phyloP scores from a whole-genome alignment of 2,329 filamentous ascomycete genomes.

The Ophiostoma fasciatum region DNA sequence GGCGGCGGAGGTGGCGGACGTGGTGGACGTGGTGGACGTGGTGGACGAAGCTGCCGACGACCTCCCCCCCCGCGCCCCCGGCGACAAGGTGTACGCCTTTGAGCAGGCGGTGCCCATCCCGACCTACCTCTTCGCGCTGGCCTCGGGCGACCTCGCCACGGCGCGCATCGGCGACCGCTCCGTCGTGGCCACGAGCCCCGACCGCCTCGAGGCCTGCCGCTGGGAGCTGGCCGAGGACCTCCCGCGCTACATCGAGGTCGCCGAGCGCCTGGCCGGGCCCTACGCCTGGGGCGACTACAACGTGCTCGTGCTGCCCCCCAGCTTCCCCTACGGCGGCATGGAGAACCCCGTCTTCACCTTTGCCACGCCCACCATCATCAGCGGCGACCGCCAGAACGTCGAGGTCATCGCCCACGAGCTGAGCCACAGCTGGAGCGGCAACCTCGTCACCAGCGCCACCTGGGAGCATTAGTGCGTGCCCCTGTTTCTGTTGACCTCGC shows the following conservation, averaged over 20 bases:
- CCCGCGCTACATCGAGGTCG: slow-evolving; percentile 78
- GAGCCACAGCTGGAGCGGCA: slow-evolving; percentile 73
- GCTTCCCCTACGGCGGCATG: slow-evolving; percentile 82
- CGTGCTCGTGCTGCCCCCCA: slow-evolving; percentile 75
- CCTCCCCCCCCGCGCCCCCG: no score
- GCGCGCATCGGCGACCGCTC: slow-evolving; percentile 80
- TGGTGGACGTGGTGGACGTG: slow-evolving; percentile 15
- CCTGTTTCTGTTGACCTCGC: slow-evolving; percentile 6
- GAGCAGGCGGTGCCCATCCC: slow-evolving; percentile 87
- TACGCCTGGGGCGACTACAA: slow-evolving; percentile 96
- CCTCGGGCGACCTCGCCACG: slow-evolving; percentile 68
- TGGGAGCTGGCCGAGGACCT: slow-evolving; percentile 86
- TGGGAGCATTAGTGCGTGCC: slow-evolving; percentile 61
- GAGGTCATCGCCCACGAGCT: slow-evolving; percentile 90
- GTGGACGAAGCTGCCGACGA: no score
- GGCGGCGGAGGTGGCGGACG: slow-evolving; percentile 19
- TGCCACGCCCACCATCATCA: slow-evolving; percentile 87
- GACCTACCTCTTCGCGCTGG: slow-evolving; percentile 86
- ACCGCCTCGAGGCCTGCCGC: slow-evolving; percentile 68
- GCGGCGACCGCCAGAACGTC: slow-evolving; percentile 77
- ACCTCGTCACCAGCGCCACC: slow-evolving; percentile 61
- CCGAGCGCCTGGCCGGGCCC: slow-evolving; percentile 67
- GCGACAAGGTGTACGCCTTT: slow-evolving; percentile 63
- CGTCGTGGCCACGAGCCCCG: slow-evolving; percentile 72
- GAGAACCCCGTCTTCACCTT: slow-evolving; percentile 93